Conservation (phyloP, 805 yeast genomes). For the Candida chilensis region DNA sequence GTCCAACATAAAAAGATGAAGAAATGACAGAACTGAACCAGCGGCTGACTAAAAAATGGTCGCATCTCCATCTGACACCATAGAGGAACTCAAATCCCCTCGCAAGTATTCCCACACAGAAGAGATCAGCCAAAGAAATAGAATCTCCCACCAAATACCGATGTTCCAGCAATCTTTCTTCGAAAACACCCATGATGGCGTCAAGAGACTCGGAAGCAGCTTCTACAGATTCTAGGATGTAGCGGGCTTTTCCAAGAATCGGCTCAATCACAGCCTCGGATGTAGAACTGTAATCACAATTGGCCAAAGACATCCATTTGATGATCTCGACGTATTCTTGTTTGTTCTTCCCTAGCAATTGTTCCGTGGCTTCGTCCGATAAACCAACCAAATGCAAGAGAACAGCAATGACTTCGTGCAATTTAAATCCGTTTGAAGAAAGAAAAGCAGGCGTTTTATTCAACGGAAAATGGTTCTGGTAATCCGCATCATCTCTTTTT, state of each 20-base stretch:
- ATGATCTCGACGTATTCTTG: slow-evolving; percentile 58
- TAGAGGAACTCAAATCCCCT: slow-evolving; percentile 52
- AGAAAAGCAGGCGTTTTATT: slow-evolving; percentile 57
- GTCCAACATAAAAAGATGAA: slow-evolving; percentile 34
- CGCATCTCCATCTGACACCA: slow-evolving; percentile 57
- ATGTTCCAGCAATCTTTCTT: slow-evolving; percentile 46
- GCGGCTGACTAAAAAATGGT: slow-evolving; percentile 55
- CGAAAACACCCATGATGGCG: slow-evolving; percentile 32
- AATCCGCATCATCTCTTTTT: slow-evolving; percentile 30
- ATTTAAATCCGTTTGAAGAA: slow-evolving; percentile 66
- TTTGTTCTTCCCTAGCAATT: slow-evolving; percentile 58
- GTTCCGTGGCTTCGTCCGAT: neutral
- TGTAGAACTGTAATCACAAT: slow-evolving; percentile 50
- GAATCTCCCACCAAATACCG: slow-evolving; percentile 69
- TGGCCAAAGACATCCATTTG: slow-evolving; percentile 72
- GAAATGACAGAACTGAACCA: slow-evolving; percentile 56
- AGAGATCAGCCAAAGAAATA: slow-evolving; percentile 57
- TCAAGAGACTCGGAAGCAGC: slow-evolving; percentile 28
- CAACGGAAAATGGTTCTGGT: slow-evolving; percentile 50
- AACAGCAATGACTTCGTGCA: slow-evolving; percentile 63
- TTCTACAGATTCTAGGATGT: slow-evolving; percentile 67
- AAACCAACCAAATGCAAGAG: slow-evolving; percentile 43
- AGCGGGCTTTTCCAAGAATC: slow-evolving; percentile 56
- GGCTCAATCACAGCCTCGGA: slow-evolving; percentile 47
- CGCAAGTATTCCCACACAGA: slow-evolving; percentile 34